Evolutionary conservation across 371 early-diverging fungal species (phyloP), one percentile per base, ranked within the genome.

Genomic region (Capillidium rhysosporum): DNA sequence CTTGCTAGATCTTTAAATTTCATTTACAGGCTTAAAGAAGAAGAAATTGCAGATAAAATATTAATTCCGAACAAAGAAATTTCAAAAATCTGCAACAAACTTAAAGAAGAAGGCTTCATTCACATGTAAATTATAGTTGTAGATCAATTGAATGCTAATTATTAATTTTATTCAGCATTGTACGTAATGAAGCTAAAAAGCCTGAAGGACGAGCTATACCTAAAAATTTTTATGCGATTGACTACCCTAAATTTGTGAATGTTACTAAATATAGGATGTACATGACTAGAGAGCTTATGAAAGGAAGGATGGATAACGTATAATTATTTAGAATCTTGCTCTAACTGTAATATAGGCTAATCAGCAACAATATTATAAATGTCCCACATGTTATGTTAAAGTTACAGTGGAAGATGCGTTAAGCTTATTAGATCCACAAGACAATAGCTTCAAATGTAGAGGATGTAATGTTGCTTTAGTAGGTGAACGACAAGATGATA

Each of bases 231-330:
- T 90, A 86, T 61, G 86, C 84, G 57, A 71, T 93, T 10, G 93
- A 93, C 64, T 92, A 90, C 66, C 83, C 83, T 64, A 77, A 80
- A 46, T 89, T 93, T 67, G 84, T 93, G 0, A 87, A 92, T 57
- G 89, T 88, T 16, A 82, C 89, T 38, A 92, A 91, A 61, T 91
- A 79, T 79, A 79, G 82, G 60, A 88, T 93, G 68, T 82, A 79
- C 69, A 76, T 78, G 62, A 86, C 92, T 71, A 78, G 82, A 49
- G 74, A 76, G 26, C 64, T 71, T 25, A 79, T 89, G 40, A 63
- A 77, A 29, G 72, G 75, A 31, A 75, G 76, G 46, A 73, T 88
- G 62, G 69, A 80, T 41, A 80, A 69, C 56, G 80, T 79, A 66
- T 55, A 61, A 46, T 40, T 39, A 21, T 24, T 18, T 4, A 41